Base-by-base conservation (phyloP, 2,329 filamentous ascomycete genomes). In the Scortechinia acanthostroma region DNA sequence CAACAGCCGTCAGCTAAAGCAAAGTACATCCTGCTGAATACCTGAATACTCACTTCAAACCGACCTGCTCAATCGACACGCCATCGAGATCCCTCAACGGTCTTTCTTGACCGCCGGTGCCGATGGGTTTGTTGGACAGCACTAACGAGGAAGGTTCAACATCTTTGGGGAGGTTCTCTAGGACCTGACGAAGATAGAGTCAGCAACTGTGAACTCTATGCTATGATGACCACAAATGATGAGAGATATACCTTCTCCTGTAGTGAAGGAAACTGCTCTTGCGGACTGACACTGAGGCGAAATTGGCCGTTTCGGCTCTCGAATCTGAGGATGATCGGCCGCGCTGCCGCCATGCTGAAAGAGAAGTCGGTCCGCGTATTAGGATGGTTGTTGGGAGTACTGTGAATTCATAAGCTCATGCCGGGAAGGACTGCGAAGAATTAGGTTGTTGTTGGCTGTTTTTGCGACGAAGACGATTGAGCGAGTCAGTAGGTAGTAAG, bases 141-240 rank as follows among this genome's bases (percentile, higher is more conserved):
- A 73, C 71, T 50, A 86, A 73, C 16, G 76, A 76, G 42, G 63
- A 68, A 4, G 76, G 69, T 50, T 84, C 76, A 55, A 84, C 71
- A n/a, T 74, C 82, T 40, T 73, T 58, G 21, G 82, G 82, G 25
- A 86, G 68, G 48, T 78, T 69, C 44, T 71, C 60, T 25, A 80
- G 58, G 22, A 86, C 69, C 79, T 83, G 51, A 16, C 25, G 37
- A 43, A 37, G 21, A 23, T 49, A 57, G 23, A 58, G 53, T 46
- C 17, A 19, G 19, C 3, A 45, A 49, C 52, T 40, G 35, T 19
- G 17, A 40, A n/a, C 25, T 10, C 25, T 10, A 10, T 40, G 20
- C 17, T 40, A 30, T n/a, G n/a, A 30, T 30, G 25, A 30, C 10
- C 10, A n/a, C 25, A 30, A 19, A 40, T 40, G 10, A 10, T 6